phyloP scores from a whole-genome alignment of 2,329 filamentous ascomycete species.

The Cladosporium cucumerinum region DNA sequence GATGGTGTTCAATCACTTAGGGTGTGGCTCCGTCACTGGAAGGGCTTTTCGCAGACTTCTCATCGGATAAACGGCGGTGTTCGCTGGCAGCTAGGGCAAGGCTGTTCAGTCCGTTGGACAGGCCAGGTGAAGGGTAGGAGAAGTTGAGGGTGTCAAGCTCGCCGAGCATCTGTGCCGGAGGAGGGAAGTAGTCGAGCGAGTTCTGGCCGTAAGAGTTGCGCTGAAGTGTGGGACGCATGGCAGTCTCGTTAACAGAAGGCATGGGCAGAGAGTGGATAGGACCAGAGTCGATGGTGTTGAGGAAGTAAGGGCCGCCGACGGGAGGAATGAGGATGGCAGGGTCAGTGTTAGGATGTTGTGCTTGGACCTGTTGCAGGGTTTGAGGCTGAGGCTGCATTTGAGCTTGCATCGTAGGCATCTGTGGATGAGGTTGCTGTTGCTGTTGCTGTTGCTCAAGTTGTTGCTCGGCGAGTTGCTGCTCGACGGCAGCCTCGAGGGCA shows the following conservation, averaged over 20 bases:
- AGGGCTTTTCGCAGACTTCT: slow-evolving; percentile 24
- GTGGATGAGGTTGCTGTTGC: slow-evolving; percentile 16
- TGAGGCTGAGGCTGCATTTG: slow-evolving; percentile 21
- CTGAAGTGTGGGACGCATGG: slow-evolving; percentile 32
- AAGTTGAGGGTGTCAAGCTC: slow-evolving; percentile 35
- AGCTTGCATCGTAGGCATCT: slow-evolving; percentile 15
- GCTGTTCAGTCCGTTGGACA: slow-evolving; percentile 38
- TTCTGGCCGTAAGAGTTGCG: slow-evolving; percentile 31
- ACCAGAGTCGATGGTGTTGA: slow-evolving; percentile 31
- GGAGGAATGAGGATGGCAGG: slow-evolving; percentile 29
- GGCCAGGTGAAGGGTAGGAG: slow-evolving; percentile 37
- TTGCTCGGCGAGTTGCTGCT: slow-evolving; percentile 34
- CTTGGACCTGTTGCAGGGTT: slow-evolving; percentile 9
- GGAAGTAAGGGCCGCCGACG: slow-evolving; percentile 34
- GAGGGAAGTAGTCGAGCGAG: slow-evolving; percentile 34
- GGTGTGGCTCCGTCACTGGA: slow-evolving; percentile 4
- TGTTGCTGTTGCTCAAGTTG: slow-evolving; percentile 26
- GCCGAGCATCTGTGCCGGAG: slow-evolving; percentile 26
- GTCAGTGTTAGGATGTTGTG: slow-evolving; percentile 19
- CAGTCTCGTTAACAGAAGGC: slow-evolving; percentile 31
- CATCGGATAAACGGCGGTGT: slow-evolving; percentile 32
- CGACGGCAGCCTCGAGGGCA: slow-evolving; percentile 33
- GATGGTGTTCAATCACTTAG: not conserved
- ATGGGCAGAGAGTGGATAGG: slow-evolving; percentile 36
- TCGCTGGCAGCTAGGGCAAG: slow-evolving; percentile 37